These are phyloP conservation scores for Podila minutissima DNA, from an alignment of 192 early-diverging fungal species.

Conservation along the genomic window DNA sequence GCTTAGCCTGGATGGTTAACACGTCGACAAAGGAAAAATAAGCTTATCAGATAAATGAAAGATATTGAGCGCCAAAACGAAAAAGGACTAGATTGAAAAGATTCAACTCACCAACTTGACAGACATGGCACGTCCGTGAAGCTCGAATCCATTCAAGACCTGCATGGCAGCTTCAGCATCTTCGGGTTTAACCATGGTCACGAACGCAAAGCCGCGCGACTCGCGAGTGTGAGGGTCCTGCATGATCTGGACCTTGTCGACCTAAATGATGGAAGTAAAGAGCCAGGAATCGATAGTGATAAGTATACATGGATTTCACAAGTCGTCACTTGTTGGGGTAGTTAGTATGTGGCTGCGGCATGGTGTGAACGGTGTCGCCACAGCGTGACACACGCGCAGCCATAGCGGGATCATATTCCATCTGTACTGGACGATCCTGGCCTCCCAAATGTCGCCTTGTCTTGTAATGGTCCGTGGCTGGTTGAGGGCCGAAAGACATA, in stretches of 20 bases:
- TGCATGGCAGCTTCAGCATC: slow-evolving; percentile 78
- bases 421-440: not conserved
- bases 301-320: not conserved
- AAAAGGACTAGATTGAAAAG: not conserved
- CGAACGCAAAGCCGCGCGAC: slow-evolving; percentile 92
- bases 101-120: slow-evolving; percentile 69
- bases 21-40: slow-evolving; percentile 3
- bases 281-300: not conserved
- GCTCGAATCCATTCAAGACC: slow-evolving; percentile 70
- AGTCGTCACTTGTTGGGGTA: not conserved
- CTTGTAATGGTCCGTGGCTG: not conserved
- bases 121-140: slow-evolving; percentile 84
- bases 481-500: slow-evolving; percentile 20
- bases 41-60: too few relatives aligned
- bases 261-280: slow-evolving; percentile 34
- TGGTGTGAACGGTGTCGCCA: too few relatives aligned
- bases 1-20: slow-evolving; percentile 63
- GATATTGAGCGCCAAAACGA: not conserved
- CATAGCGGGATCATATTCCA: not conserved
- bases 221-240: slow-evolving; percentile 84
- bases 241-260: slow-evolving; percentile 77
- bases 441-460: not conserved
- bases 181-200: slow-evolving; percentile 70
- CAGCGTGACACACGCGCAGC: not conserved
- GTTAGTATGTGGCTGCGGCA: not conserved